These are phyloP conservation scores for Fusarium continuum DNA, from an alignment of 2,329 filamentous ascomycete species.

Conservation along the genomic window DNA sequence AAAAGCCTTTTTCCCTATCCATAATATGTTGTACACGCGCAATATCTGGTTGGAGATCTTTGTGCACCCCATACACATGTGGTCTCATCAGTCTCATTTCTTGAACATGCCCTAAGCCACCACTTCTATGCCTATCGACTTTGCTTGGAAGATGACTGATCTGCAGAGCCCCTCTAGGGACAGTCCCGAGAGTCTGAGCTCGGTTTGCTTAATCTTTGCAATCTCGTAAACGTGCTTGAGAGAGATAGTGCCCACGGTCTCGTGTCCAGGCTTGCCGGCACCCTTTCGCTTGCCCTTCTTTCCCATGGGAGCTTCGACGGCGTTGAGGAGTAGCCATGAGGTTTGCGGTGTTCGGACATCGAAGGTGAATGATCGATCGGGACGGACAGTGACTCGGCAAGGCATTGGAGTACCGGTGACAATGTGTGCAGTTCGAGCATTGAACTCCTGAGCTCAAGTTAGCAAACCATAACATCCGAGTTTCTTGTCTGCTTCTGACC, in stretches of 20 bases:
- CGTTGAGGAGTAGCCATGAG: constrained; percentile 85
- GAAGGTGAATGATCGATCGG: constrained; percentile 93
- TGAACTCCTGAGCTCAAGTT: constrained; percentile 79
- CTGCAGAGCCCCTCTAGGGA: constrained; percentile 76
- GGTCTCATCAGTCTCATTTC: constrained; percentile 7
- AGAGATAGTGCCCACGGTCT: constrained; percentile 84
- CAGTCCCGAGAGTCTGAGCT: constrained; percentile 77
- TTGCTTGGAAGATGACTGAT: constrained; percentile 78
- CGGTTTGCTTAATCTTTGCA: constrained; percentile 91
- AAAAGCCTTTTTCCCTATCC: constrained; percentile 10
- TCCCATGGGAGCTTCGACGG: constrained; percentile 73
- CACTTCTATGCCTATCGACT: constrained; percentile 77
- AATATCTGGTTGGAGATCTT: constrained; percentile 22
- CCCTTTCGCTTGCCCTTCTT: constrained; percentile 84
- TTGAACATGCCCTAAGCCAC: constrained; percentile 59
- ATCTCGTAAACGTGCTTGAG: constrained; percentile 98
- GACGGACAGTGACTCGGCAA: constrained; percentile 88
- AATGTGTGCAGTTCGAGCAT: constrained; percentile 90
- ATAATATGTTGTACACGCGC: constrained; percentile 41
- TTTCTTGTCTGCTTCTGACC: constrained; percentile 58
- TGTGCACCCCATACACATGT: constrained; percentile 26
- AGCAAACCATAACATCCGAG: constrained; percentile 20
- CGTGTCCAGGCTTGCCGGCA: constrained; percentile 76
- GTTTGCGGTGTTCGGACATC: constrained; percentile 95
- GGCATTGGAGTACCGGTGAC: constrained; percentile 85